phyloP scores from a whole-genome alignment of 2,329 filamentous ascomycete genomes.

The Phaeosphaeriaceae sp. region DNA sequence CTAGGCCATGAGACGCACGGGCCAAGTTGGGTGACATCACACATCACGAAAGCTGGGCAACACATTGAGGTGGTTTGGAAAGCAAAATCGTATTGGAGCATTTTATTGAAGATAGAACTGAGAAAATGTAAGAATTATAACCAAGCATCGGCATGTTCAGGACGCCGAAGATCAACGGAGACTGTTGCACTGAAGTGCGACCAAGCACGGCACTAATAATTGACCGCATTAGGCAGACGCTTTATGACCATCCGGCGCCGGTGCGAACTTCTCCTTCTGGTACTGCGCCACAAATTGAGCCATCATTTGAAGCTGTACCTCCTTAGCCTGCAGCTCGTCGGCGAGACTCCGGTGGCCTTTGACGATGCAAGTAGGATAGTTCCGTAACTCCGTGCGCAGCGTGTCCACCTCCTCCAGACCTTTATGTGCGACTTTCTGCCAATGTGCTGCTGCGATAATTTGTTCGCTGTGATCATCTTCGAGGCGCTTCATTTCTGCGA shows the following conservation, averaged over 20 bases:
- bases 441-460: neutral
- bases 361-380: neutral
- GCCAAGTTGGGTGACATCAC: neutral
- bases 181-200: no score
- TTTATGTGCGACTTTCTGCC: conserved; percentile 1
- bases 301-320: conserved; percentile 9
- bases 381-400: neutral
- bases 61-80: neutral
- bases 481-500: conserved; percentile 5
- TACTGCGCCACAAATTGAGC: conserved; percentile 4
- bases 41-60: neutral
- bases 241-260: neutral
- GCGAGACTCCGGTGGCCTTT: conserved; percentile 8
- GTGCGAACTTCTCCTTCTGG: neutral
- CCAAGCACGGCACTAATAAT: no score
- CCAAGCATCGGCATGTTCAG: no score
- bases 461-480: conserved; percentile 7
- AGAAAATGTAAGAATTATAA: no score
- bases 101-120: no score
- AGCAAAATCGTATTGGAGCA: no score
- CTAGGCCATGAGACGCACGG: neutral
- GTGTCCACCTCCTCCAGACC: conserved; percentile 1
- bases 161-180: no score
- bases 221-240: no score
- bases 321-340: conserved; percentile 19